A percentile compares a stretch with the other conserved stretches of the same genome.
phyloP scores from a whole-genome alignment of 73 alveolate genomes.

The Urostyla sp. region DNA sequence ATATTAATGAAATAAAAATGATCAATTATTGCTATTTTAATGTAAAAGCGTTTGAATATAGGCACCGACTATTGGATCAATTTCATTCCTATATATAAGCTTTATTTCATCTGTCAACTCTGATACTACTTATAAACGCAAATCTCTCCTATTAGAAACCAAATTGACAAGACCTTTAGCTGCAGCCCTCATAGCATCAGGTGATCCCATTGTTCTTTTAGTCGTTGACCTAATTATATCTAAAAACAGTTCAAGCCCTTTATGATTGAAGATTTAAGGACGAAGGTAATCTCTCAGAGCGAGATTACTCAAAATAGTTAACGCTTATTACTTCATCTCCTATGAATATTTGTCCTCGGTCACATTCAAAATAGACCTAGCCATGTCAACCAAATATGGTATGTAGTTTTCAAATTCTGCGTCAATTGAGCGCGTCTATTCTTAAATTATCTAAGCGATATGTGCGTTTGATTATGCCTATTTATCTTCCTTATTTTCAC shows the following conservation, averaged over 20 bases:
- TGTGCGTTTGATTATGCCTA: too few species aligned
- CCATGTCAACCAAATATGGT: slow-evolving; percentile 76
- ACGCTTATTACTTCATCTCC: slow-evolving; percentile 68
- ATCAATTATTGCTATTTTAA: background rate
- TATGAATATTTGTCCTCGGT: slow-evolving; percentile 60
- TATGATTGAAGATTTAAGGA: slow-evolving; percentile 76
- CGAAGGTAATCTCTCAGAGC: slow-evolving; percentile 84
- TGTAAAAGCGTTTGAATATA: slow-evolving; percentile 79
- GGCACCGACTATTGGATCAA: slow-evolving; percentile 87
- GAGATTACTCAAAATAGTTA: slow-evolving; percentile 76
- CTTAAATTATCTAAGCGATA: too few species aligned
- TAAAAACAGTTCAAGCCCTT: slow-evolving; percentile 80
- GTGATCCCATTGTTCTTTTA: slow-evolving; percentile 9
- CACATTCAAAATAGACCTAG: too few species aligned
- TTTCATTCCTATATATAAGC: slow-evolving; percentile 73
- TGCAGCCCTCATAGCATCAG: slow-evolving; percentile 83
- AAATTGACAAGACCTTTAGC: slow-evolving; percentile 88
- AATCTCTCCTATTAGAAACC: slow-evolving; percentile 77
- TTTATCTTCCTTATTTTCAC: slow-evolving; percentile 73
- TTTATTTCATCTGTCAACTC: slow-evolving; percentile 85
- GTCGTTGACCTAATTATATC: slow-evolving; percentile 64
- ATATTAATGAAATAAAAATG: too few species aligned
- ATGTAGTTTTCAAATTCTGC: slow-evolving; percentile 86
- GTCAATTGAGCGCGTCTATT: slow-evolving; percentile 58
- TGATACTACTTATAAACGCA: slow-evolving; percentile 76